Conservation (phyloP, 108 stramenopile genomes). For the Cyclotella kingstonii region DNA sequence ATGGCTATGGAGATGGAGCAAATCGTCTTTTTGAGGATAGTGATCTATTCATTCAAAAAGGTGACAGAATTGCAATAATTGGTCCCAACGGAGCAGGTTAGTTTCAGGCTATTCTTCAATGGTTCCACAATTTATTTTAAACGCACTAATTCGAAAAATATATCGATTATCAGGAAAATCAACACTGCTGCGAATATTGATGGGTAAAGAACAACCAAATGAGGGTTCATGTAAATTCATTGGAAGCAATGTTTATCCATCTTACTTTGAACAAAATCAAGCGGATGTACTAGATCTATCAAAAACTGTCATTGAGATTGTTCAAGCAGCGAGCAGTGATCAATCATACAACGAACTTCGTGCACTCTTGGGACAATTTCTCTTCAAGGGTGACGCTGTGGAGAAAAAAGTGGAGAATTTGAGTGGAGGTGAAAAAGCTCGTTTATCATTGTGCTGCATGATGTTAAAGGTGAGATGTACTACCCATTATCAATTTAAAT, state of each 20-base stretch:
- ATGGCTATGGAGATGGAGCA: conserved; percentile 80
- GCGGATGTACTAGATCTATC: conserved; percentile 90
- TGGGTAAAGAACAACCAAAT: conserved; percentile 77
- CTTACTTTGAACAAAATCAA: conserved; percentile 96
- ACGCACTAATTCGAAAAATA: no score
- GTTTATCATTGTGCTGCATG: conserved; percentile 92
- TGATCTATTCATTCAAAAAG: conserved; percentile 79
- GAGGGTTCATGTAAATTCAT: conserved; percentile 67
- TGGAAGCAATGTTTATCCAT: conserved; percentile 76
- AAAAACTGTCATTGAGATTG: conserved; percentile 85
- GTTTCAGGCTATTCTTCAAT: background rate
- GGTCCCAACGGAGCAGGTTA: conserved; percentile 67
- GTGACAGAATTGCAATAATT: conserved; percentile 92
- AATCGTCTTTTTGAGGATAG: conserved; percentile 85
- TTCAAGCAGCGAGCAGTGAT: conserved; percentile 71
- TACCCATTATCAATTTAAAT: no score
- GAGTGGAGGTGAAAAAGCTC: conserved; percentile 95
- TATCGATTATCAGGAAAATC: conserved; percentile 89
- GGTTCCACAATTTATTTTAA: background rate
- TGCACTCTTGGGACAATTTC: conserved; percentile 90
- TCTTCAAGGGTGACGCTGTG: conserved; percentile 94
- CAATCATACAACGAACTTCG: conserved; percentile 92
- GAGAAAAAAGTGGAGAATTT: conserved; percentile 87
- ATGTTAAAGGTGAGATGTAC: conserved; percentile 61
- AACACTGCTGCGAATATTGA: conserved; percentile 83